Evolutionary conservation across 176 grass and related monocot genomes (phyloP), one percentile per base, ranked within the genome.

Genomic region (Phragmites australis): DNA sequence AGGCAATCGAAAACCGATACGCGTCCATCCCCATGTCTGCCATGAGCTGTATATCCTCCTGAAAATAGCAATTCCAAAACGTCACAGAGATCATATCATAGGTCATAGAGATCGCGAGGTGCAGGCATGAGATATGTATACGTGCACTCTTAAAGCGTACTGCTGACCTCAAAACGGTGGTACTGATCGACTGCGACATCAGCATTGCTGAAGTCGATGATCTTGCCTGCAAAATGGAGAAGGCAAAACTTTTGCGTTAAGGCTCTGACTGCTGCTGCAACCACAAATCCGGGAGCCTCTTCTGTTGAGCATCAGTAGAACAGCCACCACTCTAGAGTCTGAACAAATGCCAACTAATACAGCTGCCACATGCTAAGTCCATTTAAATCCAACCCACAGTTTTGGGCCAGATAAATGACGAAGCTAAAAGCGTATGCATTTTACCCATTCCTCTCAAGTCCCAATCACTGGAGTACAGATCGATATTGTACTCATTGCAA

Each of bases 11-110:
- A 56, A 98, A 98, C 40, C 95, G 89, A 26, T 98, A 98, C 16
- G 95, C 92, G 37, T 98, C 95, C 95, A 98, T 91, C 70, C 95
- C 92, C 95, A 98, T 93, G 50, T 93, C 92, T 7, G 77, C 83
- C 95, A 98, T 94, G 43, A 98, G 95, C 65, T 94, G 86, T 56
- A 98, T 45, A 16, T 98, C 95, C 65, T 93, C 92, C 95, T 98
- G 89, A 64, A 76, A 71, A 61, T 22, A 6, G 3, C 22, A 53
- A 47, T 52, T n/a, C 27, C 62, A 31, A 30, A 48, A 69, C 29
- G 3, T 22, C 43, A 43, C 12, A 40, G 16, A 23, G 15, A 78
- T 37, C 15, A 3, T 17, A 13, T 0, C n/a, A n/a, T 18, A 37
- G 14, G 31, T 2, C 8, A 53, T 60, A 8, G 9, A 51, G 3